phyloP scores from a whole-genome alignment of 495 filamentous ascomycete species.

The Barbatosphaeria neglecta region DNA sequence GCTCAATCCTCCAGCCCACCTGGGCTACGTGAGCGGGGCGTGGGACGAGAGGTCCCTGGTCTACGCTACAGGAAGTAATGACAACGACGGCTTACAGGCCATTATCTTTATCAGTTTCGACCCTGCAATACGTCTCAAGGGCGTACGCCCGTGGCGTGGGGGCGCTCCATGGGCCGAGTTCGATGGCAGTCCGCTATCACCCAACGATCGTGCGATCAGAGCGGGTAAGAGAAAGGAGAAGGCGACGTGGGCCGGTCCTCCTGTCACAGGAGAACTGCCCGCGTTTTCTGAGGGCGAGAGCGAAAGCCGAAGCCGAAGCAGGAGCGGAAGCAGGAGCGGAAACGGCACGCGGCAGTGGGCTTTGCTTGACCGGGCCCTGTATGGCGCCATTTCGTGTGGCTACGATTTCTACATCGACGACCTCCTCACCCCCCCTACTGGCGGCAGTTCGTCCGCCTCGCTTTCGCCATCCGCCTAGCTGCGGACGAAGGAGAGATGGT shows the following conservation, averaged over 20 bases:
- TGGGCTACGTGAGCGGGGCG: conserved; percentile 36
- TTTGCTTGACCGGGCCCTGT: conserved; percentile 16
- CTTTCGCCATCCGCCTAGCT: no score
- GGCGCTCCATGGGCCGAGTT: conserved; percentile 1
- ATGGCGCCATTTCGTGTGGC: conserved; percentile 15
- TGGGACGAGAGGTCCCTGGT: conserved; percentile 55
- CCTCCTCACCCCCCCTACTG: not conserved
- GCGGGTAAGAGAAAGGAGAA: conserved; percentile 10
- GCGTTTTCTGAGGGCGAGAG: not conserved
- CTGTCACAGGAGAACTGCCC: not conserved
- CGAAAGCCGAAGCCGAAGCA: not conserved
- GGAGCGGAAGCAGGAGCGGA: not conserved
- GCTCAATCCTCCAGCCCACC: conserved; percentile 42
- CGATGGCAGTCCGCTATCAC: not conserved
- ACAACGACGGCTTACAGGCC: conserved; percentile 23
- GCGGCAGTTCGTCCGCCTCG: no score
- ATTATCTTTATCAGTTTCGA: conserved; percentile 57
- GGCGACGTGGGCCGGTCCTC: no score
- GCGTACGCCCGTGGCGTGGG: conserved; percentile 5
- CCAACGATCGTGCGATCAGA: conserved; percentile 4
- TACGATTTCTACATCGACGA: conserved; percentile 15
- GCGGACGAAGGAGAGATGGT: no score
- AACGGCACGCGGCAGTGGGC: conserved; percentile 8
- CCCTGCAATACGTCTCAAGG: conserved; percentile 23
- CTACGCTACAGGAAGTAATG: conserved; percentile 32